Evolutionary conservation across 495 filamentous ascomycete species (phyloP).

Genomic region (Astrothelium macrocarpum): DNA sequence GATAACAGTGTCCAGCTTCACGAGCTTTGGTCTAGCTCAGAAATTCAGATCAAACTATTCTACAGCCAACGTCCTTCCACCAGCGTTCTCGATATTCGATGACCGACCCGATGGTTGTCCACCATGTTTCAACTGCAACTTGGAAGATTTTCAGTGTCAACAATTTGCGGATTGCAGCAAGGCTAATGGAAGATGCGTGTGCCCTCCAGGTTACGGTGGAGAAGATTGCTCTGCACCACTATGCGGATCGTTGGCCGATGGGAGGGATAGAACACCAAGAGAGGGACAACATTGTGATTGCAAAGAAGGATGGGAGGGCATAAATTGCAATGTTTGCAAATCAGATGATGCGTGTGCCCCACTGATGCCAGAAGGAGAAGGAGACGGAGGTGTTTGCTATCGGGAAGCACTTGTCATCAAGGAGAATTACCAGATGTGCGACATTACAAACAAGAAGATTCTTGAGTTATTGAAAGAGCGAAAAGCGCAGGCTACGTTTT

Average conservation of each 20-base stretch:
- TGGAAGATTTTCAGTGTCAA: slow-evolving; percentile 79
- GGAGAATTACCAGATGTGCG: slow-evolving; percentile 94
- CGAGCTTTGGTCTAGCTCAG: slow-evolving; percentile 8
- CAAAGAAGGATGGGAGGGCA: slow-evolving; percentile 90
- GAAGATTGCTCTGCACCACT: slow-evolving; percentile 82
- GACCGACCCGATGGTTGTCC: slow-evolving; percentile 53
- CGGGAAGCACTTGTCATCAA: slow-evolving; percentile 81
- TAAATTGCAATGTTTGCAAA: slow-evolving; percentile 96
- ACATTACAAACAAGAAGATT: slow-evolving; percentile 92
- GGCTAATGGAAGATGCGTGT: slow-evolving; percentile 82
- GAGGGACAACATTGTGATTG: slow-evolving; percentile 65
- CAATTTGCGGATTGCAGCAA: slow-evolving; percentile 81
- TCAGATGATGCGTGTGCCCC: slow-evolving; percentile 72
- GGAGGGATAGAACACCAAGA: slow-evolving; percentile 61
- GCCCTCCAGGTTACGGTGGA: slow-evolving; percentile 84
- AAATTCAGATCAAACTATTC: slow-evolving; percentile 18
- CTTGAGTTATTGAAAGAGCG: slow-evolving; percentile 70
- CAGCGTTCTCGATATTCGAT: slow-evolving; percentile 42
- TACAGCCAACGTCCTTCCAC: slow-evolving; percentile 21
- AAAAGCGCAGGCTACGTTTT: slow-evolving; percentile 88
- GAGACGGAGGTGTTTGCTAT: slow-evolving; percentile 75
- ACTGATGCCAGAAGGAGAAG: slow-evolving; percentile 64
- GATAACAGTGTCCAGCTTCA: background rate
- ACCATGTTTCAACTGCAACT: slow-evolving; percentile 91
- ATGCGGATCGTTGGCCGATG: slow-evolving; percentile 80